Evolutionary conservation across 2,329 filamentous ascomycete genomes (phyloP), one percentile per base, ranked within the genome.

Genomic region (Aspergillus sp.): DNA sequence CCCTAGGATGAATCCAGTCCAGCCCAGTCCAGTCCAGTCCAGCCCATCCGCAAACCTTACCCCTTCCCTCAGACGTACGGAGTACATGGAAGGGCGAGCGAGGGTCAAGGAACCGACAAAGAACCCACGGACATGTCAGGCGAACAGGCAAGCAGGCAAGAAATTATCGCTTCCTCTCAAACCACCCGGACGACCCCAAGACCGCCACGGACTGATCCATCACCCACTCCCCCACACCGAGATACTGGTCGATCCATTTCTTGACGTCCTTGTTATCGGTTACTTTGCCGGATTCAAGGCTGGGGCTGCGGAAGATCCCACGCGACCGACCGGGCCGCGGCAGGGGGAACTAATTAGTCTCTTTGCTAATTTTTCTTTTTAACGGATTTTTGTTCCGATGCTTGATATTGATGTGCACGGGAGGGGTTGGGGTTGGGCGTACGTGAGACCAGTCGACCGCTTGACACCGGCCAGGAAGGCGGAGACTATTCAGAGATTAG

Each of bases 161-260:
- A 30, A 47, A 33, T 75, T 74, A 94, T 73, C 90, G 81, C 68
- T 81, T 90, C 63, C 93, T 81, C 74, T 96, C 90, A 67, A 98
- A 98, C 72, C 83, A 98, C 50, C 84, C 80, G 64, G 87, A 94
- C 42, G 86, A 84, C 38, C 88, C 86, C 65, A 95, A 87, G 48
- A 97, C 80, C 36, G 90, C 90, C 30, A 97, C 88, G 29, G 89
- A 94, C 73, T 94, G 86, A 69, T 98, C 93, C 89, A 98, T 94
- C 54, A 96, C 86, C 81, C 89, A 95, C 74, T 98, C 93, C 59
- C 93, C 93, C 12, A 96, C 84, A 52, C 88, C 88, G 39, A 97
- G 82, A 68, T 97, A 97, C 66, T 85, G 91, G 63, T 91, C 85
- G 56, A 97, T 81, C 89, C 90, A 97, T 62, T 83, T 84, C 66